Conservation (phyloP, 352 stramenopile species). For the Pythium biforme region DNA sequence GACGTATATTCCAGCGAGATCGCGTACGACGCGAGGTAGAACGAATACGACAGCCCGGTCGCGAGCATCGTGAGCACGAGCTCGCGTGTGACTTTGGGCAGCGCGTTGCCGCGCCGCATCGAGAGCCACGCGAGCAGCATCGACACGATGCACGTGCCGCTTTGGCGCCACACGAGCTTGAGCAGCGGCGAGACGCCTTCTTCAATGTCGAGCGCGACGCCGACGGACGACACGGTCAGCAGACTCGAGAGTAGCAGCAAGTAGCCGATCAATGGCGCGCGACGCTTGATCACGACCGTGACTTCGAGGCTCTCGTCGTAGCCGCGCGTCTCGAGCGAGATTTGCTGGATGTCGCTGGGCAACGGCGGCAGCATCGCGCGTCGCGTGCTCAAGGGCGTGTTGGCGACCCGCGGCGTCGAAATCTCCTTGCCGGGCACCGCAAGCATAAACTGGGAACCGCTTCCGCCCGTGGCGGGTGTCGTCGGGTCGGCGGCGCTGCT, state of each 20-base stretch:
- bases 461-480: conserved; percentile 28
- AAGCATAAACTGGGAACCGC: conserved; percentile 64
- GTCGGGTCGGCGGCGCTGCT: conserved; percentile 39
- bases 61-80: conserved; percentile 44
- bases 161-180: conserved; percentile 88
- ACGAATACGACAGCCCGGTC: conserved; percentile 60
- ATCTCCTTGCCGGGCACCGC: conserved; percentile 58
- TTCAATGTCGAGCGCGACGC: conserved; percentile 71
- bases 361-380: conserved; percentile 42
- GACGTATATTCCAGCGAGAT: conserved; percentile 68
- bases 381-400: conserved; percentile 13
- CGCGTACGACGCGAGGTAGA: conserved; percentile 73
- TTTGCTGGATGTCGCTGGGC: conserved; percentile 63
- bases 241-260: conserved; percentile 60
- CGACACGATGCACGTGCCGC: conserved; percentile 57
- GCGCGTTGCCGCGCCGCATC: conserved; percentile 32
- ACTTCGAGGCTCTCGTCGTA: conserved; percentile 73
- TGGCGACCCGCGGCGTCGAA: not conserved
- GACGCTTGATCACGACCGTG: conserved; percentile 64
- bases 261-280: conserved; percentile 70
- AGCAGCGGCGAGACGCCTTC: conserved; percentile 62
- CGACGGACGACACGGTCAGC: conserved; percentile 76
- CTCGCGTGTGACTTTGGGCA: conserved; percentile 31
- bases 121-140: conserved; percentile 45
- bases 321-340: conserved; percentile 66